Evolutionary conservation across 768 basidiomycete species (phyloP).

Genomic region (Kondoa subrosea): DNA sequence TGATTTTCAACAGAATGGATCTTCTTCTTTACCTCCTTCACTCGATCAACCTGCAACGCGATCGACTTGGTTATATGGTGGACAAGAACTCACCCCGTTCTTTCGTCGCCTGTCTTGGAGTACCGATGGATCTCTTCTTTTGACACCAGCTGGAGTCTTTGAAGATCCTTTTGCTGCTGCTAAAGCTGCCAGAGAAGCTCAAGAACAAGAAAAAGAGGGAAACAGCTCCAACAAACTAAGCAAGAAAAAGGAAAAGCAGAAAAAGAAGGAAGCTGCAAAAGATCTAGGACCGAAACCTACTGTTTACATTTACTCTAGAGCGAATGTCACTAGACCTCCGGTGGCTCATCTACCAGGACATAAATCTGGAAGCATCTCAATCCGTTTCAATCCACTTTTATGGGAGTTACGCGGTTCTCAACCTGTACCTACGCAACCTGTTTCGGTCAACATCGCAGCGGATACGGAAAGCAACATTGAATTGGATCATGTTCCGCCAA

Average conservation of each 20-base stretch:
- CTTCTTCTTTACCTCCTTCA: slow-evolving; percentile 32
- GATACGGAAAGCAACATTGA: background rate
- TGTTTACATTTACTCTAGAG: slow-evolving; percentile 89
- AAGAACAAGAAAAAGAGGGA: background rate
- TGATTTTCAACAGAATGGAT: slow-evolving; percentile 30
- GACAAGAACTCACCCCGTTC: slow-evolving; percentile 88
- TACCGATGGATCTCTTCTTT: slow-evolving; percentile 77
- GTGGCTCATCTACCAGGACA: slow-evolving; percentile 90
- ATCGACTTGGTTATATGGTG: slow-evolving; percentile 67
- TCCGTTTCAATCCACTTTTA: slow-evolving; percentile 78
- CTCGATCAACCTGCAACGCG: slow-evolving; percentile 42
- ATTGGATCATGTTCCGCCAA: slow-evolving; percentile 8
- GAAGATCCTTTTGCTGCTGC: slow-evolving; percentile 50
- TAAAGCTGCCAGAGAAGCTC: background rate
- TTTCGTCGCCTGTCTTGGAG: slow-evolving; percentile 87
- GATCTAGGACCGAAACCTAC: slow-evolving; percentile 39
- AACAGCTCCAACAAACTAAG: background rate
- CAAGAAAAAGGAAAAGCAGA: slow-evolving; percentile 14
- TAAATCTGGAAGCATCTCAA: slow-evolving; percentile 85
- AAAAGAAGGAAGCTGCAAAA: slow-evolving; percentile 10
- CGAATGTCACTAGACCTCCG: slow-evolving; percentile 73
- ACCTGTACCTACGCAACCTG: background rate
- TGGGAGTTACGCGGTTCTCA: slow-evolving; percentile 62
- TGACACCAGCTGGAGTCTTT: slow-evolving; percentile 93
- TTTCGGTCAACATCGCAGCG: background rate